Percentiles rank a stretch among this genome's conserved stretches.
Conservation (phyloP, 495 filamentous ascomycete species). For the Penicillium psychrofluorescens region DNA sequence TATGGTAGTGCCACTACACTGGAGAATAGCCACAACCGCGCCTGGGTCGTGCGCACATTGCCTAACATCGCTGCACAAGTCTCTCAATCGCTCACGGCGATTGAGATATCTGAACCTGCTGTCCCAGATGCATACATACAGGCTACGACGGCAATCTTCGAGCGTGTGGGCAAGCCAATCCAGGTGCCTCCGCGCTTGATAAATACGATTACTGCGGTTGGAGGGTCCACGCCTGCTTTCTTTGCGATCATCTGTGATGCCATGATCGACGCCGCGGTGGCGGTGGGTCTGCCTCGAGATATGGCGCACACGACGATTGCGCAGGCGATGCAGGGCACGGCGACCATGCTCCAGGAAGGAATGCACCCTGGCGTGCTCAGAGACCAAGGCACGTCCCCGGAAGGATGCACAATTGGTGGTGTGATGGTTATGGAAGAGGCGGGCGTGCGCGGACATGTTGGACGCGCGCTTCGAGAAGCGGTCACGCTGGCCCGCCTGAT, state of each 20-base stretch:
- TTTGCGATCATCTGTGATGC: slow-evolving; percentile 38
- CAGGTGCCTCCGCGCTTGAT: slow-evolving; percentile 25
- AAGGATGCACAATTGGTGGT: slow-evolving; percentile 39
- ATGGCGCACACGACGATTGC: slow-evolving; percentile 31
- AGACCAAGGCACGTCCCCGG: slow-evolving; percentile 35
- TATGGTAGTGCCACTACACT: slow-evolving; percentile 14
- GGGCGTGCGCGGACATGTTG: slow-evolving; percentile 32
- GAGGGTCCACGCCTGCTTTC: slow-evolving; percentile 35
- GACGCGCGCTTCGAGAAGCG: slow-evolving; percentile 32
- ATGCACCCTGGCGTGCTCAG: slow-evolving; percentile 29
- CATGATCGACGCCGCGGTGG: slow-evolving; percentile 37
- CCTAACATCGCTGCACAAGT: slow-evolving; percentile 35
- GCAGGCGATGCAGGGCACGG: slow-evolving; percentile 34
- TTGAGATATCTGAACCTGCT: slow-evolving; percentile 22
- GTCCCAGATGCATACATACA: slow-evolving; percentile 16
- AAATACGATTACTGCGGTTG: slow-evolving; percentile 32
- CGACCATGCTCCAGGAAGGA: slow-evolving; percentile 29
- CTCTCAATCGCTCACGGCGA: slow-evolving; percentile 28
- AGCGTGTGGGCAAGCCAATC: slow-evolving; percentile 26
- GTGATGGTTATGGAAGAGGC: slow-evolving; percentile 38
- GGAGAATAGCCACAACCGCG: slow-evolving; percentile 5
- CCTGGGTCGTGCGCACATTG: slow-evolving; percentile 28
- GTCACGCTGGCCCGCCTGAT: slow-evolving; percentile 33
- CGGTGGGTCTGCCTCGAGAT: slow-evolving; percentile 33
- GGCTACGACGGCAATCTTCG: slow-evolving; percentile 28